These are phyloP conservation scores for Elsinoe arachidis DNA, from an alignment of 2,329 filamentous ascomycete genomes.

Conservation along the genomic window DNA sequence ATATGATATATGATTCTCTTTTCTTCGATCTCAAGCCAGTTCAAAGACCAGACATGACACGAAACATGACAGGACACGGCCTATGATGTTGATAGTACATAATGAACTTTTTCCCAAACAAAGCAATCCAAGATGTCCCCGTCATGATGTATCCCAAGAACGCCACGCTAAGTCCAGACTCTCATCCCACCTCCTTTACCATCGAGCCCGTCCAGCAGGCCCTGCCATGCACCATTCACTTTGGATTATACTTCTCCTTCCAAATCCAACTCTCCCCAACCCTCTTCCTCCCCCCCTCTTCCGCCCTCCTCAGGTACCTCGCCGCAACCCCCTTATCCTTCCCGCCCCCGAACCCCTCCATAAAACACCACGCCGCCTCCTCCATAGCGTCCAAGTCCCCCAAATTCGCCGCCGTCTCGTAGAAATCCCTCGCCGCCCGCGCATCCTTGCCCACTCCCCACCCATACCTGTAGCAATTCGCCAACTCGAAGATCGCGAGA, in stretches of 20 bases:
- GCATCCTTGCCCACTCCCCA: conserved; percentile 87
- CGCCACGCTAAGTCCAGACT: neutral
- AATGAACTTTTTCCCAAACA: neutral
- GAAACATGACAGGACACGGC: neutral
- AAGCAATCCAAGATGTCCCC: neutral
- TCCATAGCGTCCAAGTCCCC: conserved; percentile 98
- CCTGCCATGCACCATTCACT: neutral
- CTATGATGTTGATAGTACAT: conserved; percentile 2
- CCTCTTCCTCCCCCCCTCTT: conserved; percentile 79
- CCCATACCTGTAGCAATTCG: conserved; percentile 84
- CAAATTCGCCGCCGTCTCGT: conserved; percentile 93
- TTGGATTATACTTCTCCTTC: conserved; percentile 77
- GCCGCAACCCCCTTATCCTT: conserved; percentile 92
- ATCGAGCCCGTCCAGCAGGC: neutral
- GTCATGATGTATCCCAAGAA: neutral
- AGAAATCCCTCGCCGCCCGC: conserved; percentile 80
- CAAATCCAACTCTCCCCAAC: conserved; percentile 97
- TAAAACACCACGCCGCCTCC: conserved; percentile 89
- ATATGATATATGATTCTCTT: neutral
- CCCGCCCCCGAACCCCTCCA: conserved; percentile 92
- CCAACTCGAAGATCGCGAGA: conserved; percentile 90
- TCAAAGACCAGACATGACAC: neutral
- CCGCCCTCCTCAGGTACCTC: conserved; percentile 85
- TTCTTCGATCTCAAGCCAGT: neutral
- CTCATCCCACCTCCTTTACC: neutral